These are phyloP conservation scores for Pyrenochaeta sp. DNA, from an alignment of 2,329 filamentous ascomycete species.

Conservation along the genomic window DNA sequence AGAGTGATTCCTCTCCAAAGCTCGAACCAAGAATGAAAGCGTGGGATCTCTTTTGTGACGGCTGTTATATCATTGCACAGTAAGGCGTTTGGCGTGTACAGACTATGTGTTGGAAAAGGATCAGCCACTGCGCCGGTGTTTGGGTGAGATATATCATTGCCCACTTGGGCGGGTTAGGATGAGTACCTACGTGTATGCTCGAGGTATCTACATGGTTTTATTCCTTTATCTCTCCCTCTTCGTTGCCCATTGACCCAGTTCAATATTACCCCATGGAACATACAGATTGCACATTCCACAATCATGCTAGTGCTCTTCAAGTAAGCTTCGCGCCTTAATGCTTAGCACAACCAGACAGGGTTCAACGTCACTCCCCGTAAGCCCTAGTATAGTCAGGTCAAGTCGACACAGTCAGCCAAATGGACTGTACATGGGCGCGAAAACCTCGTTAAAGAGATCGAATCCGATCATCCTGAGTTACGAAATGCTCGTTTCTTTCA, in stretches of 20 bases:
- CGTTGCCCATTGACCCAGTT: no score
- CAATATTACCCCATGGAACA: no score
- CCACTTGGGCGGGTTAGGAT: neutral
- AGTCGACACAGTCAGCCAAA: neutral
- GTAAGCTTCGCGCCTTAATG: neutral
- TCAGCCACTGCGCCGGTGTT: neutral
- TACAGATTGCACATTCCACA: neutral
- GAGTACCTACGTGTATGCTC: neutral
- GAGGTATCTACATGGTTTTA: neutral
- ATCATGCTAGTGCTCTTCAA: neutral
- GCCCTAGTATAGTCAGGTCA: neutral
- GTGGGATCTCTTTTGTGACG: neutral
- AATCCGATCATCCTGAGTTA: no score
- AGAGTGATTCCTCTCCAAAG: conserved; percentile 47
- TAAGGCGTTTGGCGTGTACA: conserved; percentile 4
- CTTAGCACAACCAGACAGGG: neutral
- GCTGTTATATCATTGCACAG: neutral
- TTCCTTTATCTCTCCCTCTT: neutral
- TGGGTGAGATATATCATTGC: neutral
- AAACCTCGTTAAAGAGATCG: no score
- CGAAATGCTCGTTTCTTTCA: neutral
- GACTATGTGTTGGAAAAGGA: neutral
- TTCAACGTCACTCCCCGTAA: neutral
- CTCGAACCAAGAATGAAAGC: conserved; percentile 7
- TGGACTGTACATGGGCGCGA: no score